Conservation (phyloP, 495 filamentous ascomycete genomes). For the Aspergillus sclerotioniger region DNA sequence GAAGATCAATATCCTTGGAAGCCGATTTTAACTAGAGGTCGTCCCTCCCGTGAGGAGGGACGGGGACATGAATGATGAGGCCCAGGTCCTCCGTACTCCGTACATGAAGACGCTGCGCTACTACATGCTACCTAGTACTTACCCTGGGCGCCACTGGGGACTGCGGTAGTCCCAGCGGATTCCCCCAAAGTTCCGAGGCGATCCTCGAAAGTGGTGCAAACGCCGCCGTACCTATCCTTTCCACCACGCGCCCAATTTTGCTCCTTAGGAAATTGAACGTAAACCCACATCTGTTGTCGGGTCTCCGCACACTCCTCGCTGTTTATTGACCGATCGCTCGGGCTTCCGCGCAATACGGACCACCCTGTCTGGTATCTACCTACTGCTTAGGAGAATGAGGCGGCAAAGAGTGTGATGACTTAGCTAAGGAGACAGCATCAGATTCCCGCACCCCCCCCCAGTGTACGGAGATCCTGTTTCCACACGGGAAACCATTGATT, state of each 20-base stretch:
- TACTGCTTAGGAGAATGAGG: background rate
- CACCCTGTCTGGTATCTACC: background rate
- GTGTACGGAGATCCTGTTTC: background rate
- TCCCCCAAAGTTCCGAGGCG: conserved; percentile 15
- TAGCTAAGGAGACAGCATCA: conserved; percentile 7
- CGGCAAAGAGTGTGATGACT: conserved; percentile 3
- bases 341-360: background rate
- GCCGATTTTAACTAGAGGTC: too few species aligned
- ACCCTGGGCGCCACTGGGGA: background rate
- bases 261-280: background rate
- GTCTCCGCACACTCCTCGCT: background rate
- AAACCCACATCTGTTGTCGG: background rate
- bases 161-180: conserved; percentile 8
- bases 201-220: conserved; percentile 6
- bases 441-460: background rate
- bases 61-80: too few species aligned
- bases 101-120: too few species aligned
- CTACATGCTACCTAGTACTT: background rate
- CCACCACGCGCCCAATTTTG: background rate
- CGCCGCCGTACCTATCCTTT: background rate
- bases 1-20: too few species aligned
- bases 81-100: too few species aligned
- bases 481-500: conserved; percentile 14
- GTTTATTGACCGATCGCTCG: background rate
- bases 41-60: too few species aligned